phyloP scores from a whole-genome alignment of 108 stramenopile genomes.

The Pseudonitzschia multistriata region DNA sequence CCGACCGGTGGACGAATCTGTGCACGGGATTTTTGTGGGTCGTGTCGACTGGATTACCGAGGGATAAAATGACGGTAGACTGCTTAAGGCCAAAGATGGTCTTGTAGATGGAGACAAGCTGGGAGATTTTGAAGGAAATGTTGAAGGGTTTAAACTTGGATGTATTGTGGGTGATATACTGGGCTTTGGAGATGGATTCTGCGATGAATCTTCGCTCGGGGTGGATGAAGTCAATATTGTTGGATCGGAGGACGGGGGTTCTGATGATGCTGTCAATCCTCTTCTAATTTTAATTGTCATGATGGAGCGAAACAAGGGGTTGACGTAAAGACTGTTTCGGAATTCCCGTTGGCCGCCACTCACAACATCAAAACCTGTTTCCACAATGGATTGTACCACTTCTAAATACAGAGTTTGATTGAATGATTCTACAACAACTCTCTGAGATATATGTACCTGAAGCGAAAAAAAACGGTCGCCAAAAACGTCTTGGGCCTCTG shows the following conservation, averaged over 20 bases:
- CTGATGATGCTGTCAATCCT: conserved; percentile 6
- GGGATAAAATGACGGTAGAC: not conserved
- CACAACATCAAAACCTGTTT: conserved; percentile 17
- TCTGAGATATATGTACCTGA: conserved; percentile 24
- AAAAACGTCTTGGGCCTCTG: conserved; percentile 29
- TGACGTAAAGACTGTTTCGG: conserved; percentile 9
- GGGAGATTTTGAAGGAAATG: not conserved
- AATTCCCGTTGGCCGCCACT: conserved; percentile 20
- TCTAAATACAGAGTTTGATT: conserved; percentile 11
- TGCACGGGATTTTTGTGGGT: not conserved
- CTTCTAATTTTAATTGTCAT: conserved; percentile 17
- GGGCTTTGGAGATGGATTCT: not conserved
- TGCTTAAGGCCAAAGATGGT: not conserved
- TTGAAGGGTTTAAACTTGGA: conserved; percentile 8
- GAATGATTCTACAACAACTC: conserved; percentile 10
- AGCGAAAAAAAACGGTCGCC: conserved; percentile 22
- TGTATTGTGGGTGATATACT: not conserved
- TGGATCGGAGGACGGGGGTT: not conserved
- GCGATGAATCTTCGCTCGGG: not conserved
- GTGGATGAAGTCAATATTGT: not conserved
- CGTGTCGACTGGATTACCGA: not conserved
- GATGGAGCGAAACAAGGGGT: conserved; percentile 12
- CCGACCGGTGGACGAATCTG: not conserved
- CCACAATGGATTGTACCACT: conserved; percentile 9
- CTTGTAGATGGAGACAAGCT: not conserved